These are phyloP conservation scores for Penicillium simplicissimum DNA, from an alignment of 495 filamentous ascomycete species.

Conservation along the genomic window DNA sequence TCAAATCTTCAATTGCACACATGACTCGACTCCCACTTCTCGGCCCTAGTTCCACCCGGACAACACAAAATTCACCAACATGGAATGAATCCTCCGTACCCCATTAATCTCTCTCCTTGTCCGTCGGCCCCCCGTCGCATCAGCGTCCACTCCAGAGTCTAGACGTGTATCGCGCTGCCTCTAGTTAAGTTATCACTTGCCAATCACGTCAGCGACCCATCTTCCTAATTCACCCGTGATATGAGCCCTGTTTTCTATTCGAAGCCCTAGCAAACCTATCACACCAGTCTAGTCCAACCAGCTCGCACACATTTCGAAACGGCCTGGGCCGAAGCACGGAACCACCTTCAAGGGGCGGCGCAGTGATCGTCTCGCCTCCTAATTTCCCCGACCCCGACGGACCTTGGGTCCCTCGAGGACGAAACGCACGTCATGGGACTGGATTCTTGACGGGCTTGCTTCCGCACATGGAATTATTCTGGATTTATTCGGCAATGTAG, in stretches of 20 bases:
- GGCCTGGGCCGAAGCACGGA: constrained; percentile 24
- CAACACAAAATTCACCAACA: constrained; percentile 20
- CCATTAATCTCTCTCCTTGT: neutral
- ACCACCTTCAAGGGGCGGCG: constrained; percentile 3
- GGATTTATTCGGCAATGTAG: neutral
- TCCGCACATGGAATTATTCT: neutral
- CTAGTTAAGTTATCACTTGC: neutral
- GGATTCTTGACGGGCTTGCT: neutral
- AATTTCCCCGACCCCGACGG: constrained; percentile 26
- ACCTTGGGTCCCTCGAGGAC: neutral
- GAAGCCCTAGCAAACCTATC: constrained; percentile 19
- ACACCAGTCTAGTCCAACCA: constrained; percentile 18
- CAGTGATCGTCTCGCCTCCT: constrained; percentile 24
- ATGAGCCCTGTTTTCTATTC: constrained; percentile 15
- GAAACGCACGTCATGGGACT: constrained; percentile 23
- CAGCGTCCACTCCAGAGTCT: neutral
- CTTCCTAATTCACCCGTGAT: constrained; percentile 34
- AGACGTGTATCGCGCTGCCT: too few species aligned
- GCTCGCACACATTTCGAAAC: constrained; percentile 18
- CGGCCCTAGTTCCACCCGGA: constrained; percentile 1
- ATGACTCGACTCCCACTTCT: neutral
- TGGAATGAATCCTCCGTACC: neutral
- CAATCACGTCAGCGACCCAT: constrained; percentile 18
- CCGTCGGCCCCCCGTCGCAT: constrained; percentile 6
- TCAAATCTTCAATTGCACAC: neutral